These are phyloP conservation scores for Centrapalus pauciflorus DNA, from an alignment of 129 eudicot species.

Conservation along the genomic window DNA sequence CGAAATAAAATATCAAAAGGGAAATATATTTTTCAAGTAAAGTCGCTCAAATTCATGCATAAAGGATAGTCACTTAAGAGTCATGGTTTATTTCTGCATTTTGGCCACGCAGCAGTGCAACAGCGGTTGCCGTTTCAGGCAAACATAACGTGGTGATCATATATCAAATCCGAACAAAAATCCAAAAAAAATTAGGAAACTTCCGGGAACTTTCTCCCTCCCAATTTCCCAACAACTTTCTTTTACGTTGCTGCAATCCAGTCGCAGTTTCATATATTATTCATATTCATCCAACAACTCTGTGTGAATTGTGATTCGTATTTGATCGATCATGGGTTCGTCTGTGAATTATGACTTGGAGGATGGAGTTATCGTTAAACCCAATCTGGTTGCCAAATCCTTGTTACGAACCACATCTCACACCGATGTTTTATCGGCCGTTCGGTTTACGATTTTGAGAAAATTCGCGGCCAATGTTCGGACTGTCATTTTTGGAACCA, in stretches of 20 bases:
- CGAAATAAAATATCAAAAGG: neutral
- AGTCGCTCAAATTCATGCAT: slow-evolving; percentile 11
- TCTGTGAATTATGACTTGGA: slow-evolving; percentile 29
- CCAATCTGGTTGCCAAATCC: slow-evolving; percentile 20
- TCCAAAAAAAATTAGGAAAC: slow-evolving; percentile 31
- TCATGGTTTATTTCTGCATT: slow-evolving; percentile 20
- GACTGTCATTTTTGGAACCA: slow-evolving; percentile 67
- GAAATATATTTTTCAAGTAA: neutral
- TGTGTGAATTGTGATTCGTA: neutral
- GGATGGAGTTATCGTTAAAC: slow-evolving; percentile 13
- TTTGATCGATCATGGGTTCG: slow-evolving; percentile 21
- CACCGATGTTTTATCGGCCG: slow-evolving; percentile 23
- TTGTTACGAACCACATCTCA: slow-evolving; percentile 56
- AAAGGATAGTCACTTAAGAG: neutral
- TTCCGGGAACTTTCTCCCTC: slow-evolving; percentile 24
- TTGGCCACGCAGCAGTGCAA: slow-evolving; percentile 21
- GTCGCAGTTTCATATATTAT: neutral
- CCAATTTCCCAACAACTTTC: neutral
- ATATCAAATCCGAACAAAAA: slow-evolving; percentile 7
- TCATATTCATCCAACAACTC: no score
- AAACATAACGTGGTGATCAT: slow-evolving; percentile 21
- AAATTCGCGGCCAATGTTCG: slow-evolving; percentile 47
- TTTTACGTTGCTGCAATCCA: neutral
- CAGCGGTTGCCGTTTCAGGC: slow-evolving; percentile 27
- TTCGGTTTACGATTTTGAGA: slow-evolving; percentile 32